These are phyloP conservation scores for Rostrohypoxylon terebratum DNA, from an alignment of 495 filamentous ascomycete species.

Conservation along the genomic window DNA sequence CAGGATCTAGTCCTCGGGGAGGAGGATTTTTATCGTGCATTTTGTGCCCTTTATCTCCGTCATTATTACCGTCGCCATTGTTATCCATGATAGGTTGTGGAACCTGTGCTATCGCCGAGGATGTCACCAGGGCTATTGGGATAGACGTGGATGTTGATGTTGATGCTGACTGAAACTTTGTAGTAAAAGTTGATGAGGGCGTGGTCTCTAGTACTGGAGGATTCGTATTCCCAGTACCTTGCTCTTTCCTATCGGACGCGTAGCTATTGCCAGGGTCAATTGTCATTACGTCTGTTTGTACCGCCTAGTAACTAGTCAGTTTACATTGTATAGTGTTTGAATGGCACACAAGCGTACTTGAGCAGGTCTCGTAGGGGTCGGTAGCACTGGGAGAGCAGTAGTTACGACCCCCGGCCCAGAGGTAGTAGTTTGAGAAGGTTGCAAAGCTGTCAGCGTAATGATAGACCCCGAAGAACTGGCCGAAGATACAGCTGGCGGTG, in stretches of 20 bases:
- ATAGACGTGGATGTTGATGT: conserved; percentile 4
- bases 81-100: conserved; percentile 29
- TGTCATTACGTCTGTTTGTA: background rate
- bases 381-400: background rate
- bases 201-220: background rate
- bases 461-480: conserved; percentile 29
- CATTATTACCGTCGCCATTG: conserved; percentile 23
- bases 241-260: conserved; percentile 19
- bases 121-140: background rate
- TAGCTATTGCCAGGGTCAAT: background rate
- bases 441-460: conserved; percentile 29
- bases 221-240: background rate
- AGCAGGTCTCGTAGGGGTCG: background rate
- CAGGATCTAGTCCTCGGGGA: conserved; percentile 46
- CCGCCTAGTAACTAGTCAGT: conserved; percentile 22
- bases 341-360: conserved; percentile 15
- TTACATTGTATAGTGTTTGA: background rate
- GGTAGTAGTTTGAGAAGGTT: conserved; percentile 23
- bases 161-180: background rate
- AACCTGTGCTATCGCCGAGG: background rate
- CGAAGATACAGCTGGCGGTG: background rate
- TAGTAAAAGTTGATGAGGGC: background rate
- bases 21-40: conserved; percentile 15
- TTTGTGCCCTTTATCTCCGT: conserved; percentile 33
- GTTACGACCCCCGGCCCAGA: background rate